Evolutionary conservation across 306 rosid genomes (phyloP), one percentile per base, ranked within the genome.

Genomic region (Leucaena leucocephala): DNA sequence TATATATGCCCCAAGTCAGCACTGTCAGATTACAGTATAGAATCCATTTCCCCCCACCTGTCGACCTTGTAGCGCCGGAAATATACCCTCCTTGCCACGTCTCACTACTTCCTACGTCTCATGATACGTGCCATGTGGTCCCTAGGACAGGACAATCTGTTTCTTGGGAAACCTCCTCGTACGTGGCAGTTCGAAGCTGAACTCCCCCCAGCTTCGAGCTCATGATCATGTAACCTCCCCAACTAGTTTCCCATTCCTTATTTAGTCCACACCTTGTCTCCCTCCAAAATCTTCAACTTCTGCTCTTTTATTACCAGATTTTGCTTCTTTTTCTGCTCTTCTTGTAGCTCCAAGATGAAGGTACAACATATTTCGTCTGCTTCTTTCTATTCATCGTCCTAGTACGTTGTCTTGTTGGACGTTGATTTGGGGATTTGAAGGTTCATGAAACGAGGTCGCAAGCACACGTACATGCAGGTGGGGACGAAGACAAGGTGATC

Each of bases 401-500:
- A 21, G 35, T 21, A 21, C 35, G 63, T 57, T 21, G 11, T 8
- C 38, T 22, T 58, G 36, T 22, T 58, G 22, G 3, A 50, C 58
- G 58, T 50, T 16, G 0, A 17, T 27, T 64, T 74, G 48, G 27
- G 35, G 43, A 12, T 68, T 58, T 84, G 50, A 83, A 92, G 98
- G 93, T 92, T 76, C 94, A 89, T 70, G 97, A 90, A 80, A 85
- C 82, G 8, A 83, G 94, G 85, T 89, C 90, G 10, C 98, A 90
- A 79, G 68, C 76, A 19, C 96, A 87, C 61, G 9, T 33, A 2
- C 40, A 33, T 61, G 84, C 83, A 49, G 73, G 83, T 63, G 84
- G 76, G 52, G 92, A 89, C 1, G 97, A 94, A 77, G 97, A 90
- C 52, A 87, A 88, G 81, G 85, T 83, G 79, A 80, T 27, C 27